A percentile compares a stretch with the other conserved stretches of the same genome.
Evolutionary conservation across 2,329 filamentous ascomycete genomes (phyloP).

Genomic region (Colletotrichum tabaci): DNA sequence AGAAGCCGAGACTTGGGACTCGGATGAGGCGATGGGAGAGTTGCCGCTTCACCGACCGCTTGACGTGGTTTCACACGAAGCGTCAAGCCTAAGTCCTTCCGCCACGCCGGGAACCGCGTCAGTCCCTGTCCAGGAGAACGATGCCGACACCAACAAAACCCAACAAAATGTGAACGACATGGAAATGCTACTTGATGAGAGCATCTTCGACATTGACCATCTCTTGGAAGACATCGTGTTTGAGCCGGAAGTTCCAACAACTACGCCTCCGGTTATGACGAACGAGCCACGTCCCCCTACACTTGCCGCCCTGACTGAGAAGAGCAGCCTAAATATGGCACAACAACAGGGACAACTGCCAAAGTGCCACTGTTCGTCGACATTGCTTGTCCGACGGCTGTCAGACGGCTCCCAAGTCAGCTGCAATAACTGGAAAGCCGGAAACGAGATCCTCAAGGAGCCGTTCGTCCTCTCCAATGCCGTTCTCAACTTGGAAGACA

Average conservation of each 20-base stretch:
- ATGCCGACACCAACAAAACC: too few relatives aligned
- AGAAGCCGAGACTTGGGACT: background rate
- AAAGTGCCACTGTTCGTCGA: background rate
- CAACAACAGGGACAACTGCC: background rate
- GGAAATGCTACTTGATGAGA: background rate
- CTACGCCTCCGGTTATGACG: background rate
- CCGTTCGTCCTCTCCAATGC: conserved; percentile 34
- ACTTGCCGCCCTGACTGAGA: background rate
- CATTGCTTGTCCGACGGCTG: background rate
- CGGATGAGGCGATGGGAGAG: too few relatives aligned
- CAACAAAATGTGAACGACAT: background rate
- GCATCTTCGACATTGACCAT: background rate
- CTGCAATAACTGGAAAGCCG: conserved; percentile 47
- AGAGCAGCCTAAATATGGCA: too few relatives aligned
- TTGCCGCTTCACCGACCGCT: background rate
- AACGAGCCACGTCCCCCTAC: background rate
- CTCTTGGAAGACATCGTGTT: background rate
- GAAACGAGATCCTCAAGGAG: conserved; percentile 43
- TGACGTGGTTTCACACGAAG: background rate
- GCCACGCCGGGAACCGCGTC: background rate
- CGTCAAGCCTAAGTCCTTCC: background rate
- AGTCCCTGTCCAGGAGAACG: background rate
- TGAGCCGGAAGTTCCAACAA: background rate
- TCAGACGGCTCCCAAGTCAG: conserved; percentile 26
- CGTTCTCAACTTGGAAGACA: conserved; percentile 44